Base-by-base conservation (phyloP, 345 rosid species). In the Draba incana region DNA sequence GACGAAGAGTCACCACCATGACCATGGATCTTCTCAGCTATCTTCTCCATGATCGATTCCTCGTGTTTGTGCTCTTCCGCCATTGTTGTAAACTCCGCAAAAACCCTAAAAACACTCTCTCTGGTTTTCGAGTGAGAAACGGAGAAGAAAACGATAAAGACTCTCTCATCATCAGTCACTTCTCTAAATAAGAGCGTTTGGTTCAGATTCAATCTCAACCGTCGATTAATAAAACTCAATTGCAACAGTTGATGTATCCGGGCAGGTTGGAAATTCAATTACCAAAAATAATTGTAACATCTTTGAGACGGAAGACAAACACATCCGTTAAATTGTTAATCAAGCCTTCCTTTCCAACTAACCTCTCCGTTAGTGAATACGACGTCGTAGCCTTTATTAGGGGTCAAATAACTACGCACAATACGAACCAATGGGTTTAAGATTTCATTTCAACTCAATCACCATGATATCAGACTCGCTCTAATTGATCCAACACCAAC, bases 1-100 rank as follows among this genome's bases (percentile, higher is more conserved):
- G 77, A 70, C 2, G 79, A 76, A 27, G 89, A 80, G 13, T 68
- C 75, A 62, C 56, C 77, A 28, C 56, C 77, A 28, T 75, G 86
- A 35, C 76, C 76, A 30, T 51, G 79, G 77, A 77, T 77, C 77
- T 77, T 77, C 69, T 77, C 77, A 38, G 80, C 46, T 27, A 77
- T 71, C 66, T 77, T 77, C 76, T 77, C 80, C 76, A 71, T 65
- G 47, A 77, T 37, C 0, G 77, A 74, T 37, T 77, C 80, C 39
- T 77, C 77, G 65, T 77, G 80, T 2, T 77, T 71, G 38, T 77
- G 57, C 50, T 72, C 80, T 66, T 75, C 79, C 55, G 66, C 70
- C 79, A 75, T 75, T 42, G 35, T 74, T 44, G 65, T 48, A 75
- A 75, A 55, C 20, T 20, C 20, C 20, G 20, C 20, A 20, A 20